These are phyloP conservation scores for Quercus berberidifolia DNA, from an alignment of 306 rosid species.

Conservation along the genomic window DNA sequence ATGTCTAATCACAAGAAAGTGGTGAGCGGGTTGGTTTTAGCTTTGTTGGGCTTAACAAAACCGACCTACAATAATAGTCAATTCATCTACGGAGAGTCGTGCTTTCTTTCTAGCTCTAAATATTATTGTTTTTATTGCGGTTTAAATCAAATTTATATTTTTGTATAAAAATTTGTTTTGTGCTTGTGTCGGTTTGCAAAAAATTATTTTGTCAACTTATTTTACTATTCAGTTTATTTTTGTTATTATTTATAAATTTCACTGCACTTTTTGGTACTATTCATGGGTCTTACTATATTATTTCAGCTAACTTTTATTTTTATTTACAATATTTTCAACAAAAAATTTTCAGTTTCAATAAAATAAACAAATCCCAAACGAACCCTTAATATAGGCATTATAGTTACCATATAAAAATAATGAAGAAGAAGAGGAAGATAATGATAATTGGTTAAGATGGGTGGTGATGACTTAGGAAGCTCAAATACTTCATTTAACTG, in stretches of 20 bases:
- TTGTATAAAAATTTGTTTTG: not conserved
- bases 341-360: too few relatives aligned
- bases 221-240: too few relatives aligned
- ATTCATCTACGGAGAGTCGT: not conserved
- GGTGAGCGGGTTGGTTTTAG: not conserved
- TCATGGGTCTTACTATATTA: rapidly evolving
- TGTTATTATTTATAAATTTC: rapidly evolving
- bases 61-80: not conserved
- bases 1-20: constrained; percentile 1
- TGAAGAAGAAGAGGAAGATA: too few relatives aligned
- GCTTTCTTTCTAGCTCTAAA: not conserved
- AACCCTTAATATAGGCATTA: too few relatives aligned
- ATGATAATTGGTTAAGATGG: too few relatives aligned
- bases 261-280: rapidly evolving
- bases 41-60: constrained; percentile 1
- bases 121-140: not conserved
- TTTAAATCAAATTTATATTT: not conserved
- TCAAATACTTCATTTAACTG: too few relatives aligned
- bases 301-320: too few relatives aligned
- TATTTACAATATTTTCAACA: too few relatives aligned
- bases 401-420: too few relatives aligned
- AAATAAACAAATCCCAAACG: rapidly evolving
- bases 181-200: too few relatives aligned
- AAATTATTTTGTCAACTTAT: too few relatives aligned
- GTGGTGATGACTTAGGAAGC: too few relatives aligned